Conservation (phyloP, 78 protist genomes). For the Salpingoeca rosetta region DNA sequence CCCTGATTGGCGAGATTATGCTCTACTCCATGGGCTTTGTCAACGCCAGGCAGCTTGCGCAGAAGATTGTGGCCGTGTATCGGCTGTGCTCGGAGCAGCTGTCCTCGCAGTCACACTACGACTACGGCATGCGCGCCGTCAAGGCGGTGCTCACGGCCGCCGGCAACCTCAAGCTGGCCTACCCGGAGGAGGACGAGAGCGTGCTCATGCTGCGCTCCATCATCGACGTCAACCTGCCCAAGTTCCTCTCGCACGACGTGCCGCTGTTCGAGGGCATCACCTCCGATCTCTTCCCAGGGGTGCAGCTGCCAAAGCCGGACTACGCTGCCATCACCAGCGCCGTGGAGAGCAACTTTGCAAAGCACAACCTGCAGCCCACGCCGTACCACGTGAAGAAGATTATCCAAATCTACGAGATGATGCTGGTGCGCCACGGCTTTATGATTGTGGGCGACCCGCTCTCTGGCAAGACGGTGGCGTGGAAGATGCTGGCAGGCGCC, state of each 20-base stretch:
- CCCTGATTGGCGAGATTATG: conserved; percentile 61
- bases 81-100: conserved; percentile 57
- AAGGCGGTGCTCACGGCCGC: conserved; percentile 58
- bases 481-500: conserved; percentile 22
- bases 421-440: conserved; percentile 71
- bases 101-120: conserved; percentile 65
- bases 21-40: conserved; percentile 62
- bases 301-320: conserved; percentile 15
- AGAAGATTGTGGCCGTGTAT: conserved; percentile 53
- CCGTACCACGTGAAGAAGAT: conserved; percentile 11
- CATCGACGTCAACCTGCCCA: conserved; percentile 55
- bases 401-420: conserved; percentile 63
- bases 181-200: conserved; percentile 14
- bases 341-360: neutral
- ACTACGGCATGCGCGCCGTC: conserved; percentile 70
- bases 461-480: conserved; percentile 55
- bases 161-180: conserved; percentile 12
- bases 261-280: conserved; percentile 54
- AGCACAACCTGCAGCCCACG: neutral
- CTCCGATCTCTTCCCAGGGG: conserved; percentile 53
- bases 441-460: conserved; percentile 77
- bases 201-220: conserved; percentile 44
- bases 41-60: conserved; percentile 39
- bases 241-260: conserved; percentile 54
- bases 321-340: conserved; percentile 9